These are phyloP conservation scores for Penicillium sp. DNA, from an alignment of 2,329 filamentous ascomycete species.

Conservation along the genomic window DNA sequence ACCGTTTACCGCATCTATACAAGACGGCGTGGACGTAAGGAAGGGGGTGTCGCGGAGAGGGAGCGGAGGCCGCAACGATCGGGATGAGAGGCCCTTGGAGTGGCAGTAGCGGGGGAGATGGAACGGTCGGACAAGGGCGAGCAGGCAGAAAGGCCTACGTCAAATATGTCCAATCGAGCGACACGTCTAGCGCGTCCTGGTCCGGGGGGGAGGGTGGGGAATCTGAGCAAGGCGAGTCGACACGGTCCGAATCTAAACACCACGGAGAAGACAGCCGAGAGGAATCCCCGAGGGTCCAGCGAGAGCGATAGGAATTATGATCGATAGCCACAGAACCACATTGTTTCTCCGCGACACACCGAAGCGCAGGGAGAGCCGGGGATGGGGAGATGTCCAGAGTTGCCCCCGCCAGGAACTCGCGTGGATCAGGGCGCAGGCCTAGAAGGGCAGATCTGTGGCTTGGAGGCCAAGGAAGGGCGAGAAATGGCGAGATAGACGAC, in stretches of 20 bases:
- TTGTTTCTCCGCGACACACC: conserved; percentile 20
- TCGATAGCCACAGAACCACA: conserved; percentile 19
- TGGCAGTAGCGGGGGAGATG: conserved; percentile 4
- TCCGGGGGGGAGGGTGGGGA: conserved; percentile 5
- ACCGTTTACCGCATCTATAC: conserved; percentile 34
- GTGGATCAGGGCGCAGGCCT: background rate
- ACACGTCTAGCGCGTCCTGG: conserved; percentile 7
- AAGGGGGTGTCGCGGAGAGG: conserved; percentile 8
- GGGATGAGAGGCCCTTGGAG: conserved; percentile 1
- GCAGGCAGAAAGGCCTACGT: conserved; percentile 7
- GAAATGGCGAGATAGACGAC: background rate
- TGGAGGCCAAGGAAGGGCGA: background rate
- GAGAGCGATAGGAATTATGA: conserved; percentile 20
- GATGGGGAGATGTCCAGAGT: background rate
- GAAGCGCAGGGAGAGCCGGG: conserved; percentile 8
- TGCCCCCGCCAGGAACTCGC: conserved; percentile 4
- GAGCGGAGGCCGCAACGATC: conserved; percentile 2
- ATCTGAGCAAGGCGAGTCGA: conserved; percentile 3
- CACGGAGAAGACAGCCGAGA: conserved; percentile 3
- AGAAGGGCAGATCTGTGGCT: background rate
- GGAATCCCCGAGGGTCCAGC: conserved; percentile 4
- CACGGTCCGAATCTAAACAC: conserved; percentile 17
- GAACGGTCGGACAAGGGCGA: conserved; percentile 4
- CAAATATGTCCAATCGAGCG: conserved; percentile 8
- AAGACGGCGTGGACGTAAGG: conserved; percentile 19